These are phyloP conservation scores for Exophiala viscosa DNA, from an alignment of 2,329 filamentous ascomycete genomes.

Conservation along the genomic window DNA sequence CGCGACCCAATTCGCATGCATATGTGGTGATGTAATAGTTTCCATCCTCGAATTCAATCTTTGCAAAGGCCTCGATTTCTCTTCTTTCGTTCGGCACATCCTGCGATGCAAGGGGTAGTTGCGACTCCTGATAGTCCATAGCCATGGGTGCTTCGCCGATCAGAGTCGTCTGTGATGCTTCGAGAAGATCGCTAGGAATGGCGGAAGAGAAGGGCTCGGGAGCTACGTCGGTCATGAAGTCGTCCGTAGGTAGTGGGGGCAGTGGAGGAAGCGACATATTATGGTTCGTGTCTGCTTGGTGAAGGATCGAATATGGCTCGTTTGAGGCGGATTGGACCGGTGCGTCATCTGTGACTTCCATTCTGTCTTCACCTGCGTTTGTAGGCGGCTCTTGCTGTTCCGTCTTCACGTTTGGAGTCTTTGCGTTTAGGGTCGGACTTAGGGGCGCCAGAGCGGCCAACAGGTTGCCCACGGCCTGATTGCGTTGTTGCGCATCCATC, in stretches of 20 bases:
- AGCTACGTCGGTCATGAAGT: slow-evolving; percentile 8
- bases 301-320: slow-evolving; percentile 2
- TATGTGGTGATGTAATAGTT: slow-evolving; percentile 64
- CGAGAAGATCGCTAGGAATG: slow-evolving; percentile 3
- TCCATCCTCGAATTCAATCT: slow-evolving; percentile 62
- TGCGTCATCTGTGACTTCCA: not conserved
- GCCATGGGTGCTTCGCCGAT: not conserved
- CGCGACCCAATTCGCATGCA: slow-evolving; percentile 60
- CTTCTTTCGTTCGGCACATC: slow-evolving; percentile 19
- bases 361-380: not conserved
- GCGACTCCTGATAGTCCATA: slow-evolving; percentile 10
- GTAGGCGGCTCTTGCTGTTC: not conserved
- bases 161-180: slow-evolving; percentile 1
- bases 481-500: slow-evolving; percentile 19
- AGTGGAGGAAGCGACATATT: slow-evolving; percentile 15
- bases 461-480: slow-evolving; percentile 21
- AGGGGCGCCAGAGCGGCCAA: slow-evolving; percentile 21
- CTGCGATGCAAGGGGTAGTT: slow-evolving; percentile 10
- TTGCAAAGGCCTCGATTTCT: slow-evolving; percentile 58
- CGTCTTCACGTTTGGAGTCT: not conserved
- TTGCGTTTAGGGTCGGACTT: slow-evolving; percentile 15
- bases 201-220: slow-evolving; percentile 6
- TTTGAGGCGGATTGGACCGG: not conserved
- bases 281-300: slow-evolving; percentile 1
- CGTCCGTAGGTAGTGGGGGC: slow-evolving; percentile 10